Percentiles rank a stretch among this genome's conserved stretches.
These are phyloP conservation scores for Saturnispora diversa DNA, from an alignment of 805 yeast genomes.

Conservation along the genomic window DNA sequence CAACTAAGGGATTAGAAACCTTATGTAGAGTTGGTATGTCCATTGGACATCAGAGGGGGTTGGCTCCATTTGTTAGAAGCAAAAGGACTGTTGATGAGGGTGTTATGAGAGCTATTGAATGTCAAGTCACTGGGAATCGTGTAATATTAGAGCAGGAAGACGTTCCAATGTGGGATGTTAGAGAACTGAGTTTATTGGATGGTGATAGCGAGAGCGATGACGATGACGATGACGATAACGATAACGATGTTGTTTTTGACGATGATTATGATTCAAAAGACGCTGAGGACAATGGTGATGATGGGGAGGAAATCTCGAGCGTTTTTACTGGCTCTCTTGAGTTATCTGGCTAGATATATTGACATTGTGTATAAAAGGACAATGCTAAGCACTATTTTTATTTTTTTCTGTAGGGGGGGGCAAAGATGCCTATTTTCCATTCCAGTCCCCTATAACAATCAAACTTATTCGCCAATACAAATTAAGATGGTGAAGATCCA, in stretches of 20 bases:
- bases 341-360: too few species aligned
- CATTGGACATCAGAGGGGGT: slow-evolving; percentile 61
- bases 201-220: slow-evolving; percentile 1
- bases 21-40: slow-evolving; percentile 86
- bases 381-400: too few species aligned
- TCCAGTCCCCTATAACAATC: too few species aligned
- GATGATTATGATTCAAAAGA: too few species aligned
- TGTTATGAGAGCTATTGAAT: slow-evolving; percentile 11
- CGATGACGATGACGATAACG: slow-evolving; percentile 4
- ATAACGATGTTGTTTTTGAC: neutral
- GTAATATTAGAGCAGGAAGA: slow-evolving; percentile 14
- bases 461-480: too few species aligned
- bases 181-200: slow-evolving; percentile 15
- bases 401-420: too few species aligned
- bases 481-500: slow-evolving; percentile 31
- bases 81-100: slow-evolving; percentile 6
- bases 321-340: too few species aligned
- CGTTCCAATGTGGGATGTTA: slow-evolving; percentile 26
- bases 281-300: too few species aligned
- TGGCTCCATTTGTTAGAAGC: slow-evolving; percentile 14
- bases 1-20: slow-evolving; percentile 67
- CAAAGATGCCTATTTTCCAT: too few species aligned
- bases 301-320: too few species aligned
- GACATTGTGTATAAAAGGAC: too few species aligned
- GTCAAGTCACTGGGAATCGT: slow-evolving; percentile 16